Evolutionary conservation across 371 early-diverging fungal genomes (phyloP), one percentile per base, ranked within the genome.

Genomic region (Mortierella sp.): DNA sequence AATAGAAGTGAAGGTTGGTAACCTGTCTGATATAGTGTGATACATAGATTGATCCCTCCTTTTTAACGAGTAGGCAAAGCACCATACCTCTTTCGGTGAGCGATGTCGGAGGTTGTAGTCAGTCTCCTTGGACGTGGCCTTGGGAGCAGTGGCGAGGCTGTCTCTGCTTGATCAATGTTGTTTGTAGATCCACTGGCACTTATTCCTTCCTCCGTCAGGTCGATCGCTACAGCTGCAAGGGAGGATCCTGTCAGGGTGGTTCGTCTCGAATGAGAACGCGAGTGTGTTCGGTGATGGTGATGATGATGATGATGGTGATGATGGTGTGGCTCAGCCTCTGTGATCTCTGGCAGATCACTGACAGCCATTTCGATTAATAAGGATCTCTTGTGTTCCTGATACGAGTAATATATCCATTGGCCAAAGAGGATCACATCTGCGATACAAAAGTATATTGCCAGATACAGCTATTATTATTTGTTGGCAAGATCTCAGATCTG

Each of bases 381-480:
- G 6, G 20, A 32, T 49, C 54, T 62, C 43, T 59, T 39, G 26
- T 52, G 45, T 58, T 83, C 70, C 60, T 68, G 75, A 32, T 62
- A 66, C 10, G 75, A 78, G 59, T 90, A 90, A 63, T 86, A 90
- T 43, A 88, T 62, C 73, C 78, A 87, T 77, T 91, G 91, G 3
- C 69, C 62, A 61, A 86, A 73, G 35, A 90, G 83, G 6, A 72
- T 64, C n/a, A 83, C 54, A 58, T 90, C 90, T 30, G 88, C 81
- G 20, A 84, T 59, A 35, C 87, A 87, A 79, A 89, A 91, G 70
- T 91, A 90, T 22, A 64, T 67, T 3, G 90, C 89, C 52, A 90
- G 80, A 55, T 87, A 87, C 8, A 84, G 72, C 87, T 86, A 72
- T 22, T 16, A n/a, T 45, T 20, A 20, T n/a, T 24, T 28, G n/a